These are phyloP conservation scores for Musa itinerans DNA, from an alignment of 176 grass and related monocot species.

Conservation along the genomic window DNA sequence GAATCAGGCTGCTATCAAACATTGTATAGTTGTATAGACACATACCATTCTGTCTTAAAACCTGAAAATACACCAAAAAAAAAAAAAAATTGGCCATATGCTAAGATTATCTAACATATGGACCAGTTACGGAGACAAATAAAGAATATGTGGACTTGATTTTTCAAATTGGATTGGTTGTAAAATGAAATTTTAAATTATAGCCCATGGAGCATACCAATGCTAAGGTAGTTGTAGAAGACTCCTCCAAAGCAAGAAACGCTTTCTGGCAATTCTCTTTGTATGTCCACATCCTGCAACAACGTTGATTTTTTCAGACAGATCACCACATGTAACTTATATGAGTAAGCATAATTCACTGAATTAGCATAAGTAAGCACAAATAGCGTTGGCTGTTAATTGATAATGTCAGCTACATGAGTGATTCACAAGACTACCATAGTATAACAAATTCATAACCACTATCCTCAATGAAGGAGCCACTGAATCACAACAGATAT, in stretches of 20 bases:
- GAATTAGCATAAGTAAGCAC: neutral
- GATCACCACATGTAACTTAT: neutral
- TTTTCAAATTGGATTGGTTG: neutral
- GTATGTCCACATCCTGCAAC: slow-evolving; percentile 56
- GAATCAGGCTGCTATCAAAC: neutral
- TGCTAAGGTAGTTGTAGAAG: slow-evolving; percentile 98
- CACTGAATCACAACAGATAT: too few species aligned
- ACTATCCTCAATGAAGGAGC: too few species aligned
- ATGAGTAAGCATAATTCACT: neutral
- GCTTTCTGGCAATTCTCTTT: slow-evolving; percentile 59
- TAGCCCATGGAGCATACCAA: slow-evolving; percentile 39
- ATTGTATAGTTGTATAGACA: neutral
- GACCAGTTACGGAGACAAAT: neutral
- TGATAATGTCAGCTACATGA: too few species aligned
- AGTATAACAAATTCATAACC: too few species aligned
- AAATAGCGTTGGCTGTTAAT: neutral
- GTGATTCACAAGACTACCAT: too few species aligned
- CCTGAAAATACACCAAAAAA: neutral
- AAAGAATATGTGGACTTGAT: neutral
- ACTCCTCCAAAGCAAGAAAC: slow-evolving; percentile 74
- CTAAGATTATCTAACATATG: neutral
- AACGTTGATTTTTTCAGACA: neutral
- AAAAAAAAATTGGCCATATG: neutral
- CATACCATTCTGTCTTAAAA: neutral
- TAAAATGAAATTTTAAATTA: neutral